Evolutionary conservation across 2,329 filamentous ascomycete species (phyloP), one percentile per base, ranked within the genome.

Genomic region (Hypoxylon sp.): DNA sequence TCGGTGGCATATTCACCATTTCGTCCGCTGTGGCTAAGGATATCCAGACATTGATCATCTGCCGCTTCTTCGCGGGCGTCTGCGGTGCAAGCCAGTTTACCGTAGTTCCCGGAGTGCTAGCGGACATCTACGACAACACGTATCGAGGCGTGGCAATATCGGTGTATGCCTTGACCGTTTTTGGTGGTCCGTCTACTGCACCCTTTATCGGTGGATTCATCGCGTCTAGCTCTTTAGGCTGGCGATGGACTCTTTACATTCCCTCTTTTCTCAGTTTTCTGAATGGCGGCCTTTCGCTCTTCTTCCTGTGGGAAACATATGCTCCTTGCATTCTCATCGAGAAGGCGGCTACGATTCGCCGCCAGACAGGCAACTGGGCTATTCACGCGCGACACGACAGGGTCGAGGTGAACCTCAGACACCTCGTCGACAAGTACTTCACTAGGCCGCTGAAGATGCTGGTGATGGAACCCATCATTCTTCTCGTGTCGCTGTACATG

Each of bases 1-100:
- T 48, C 13, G 26, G 24, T 13, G 42, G 42, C 29, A 35, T 48
- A 8, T 59, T 59, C 29, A 33, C 24, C 17, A 35, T 59, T 14
- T 10, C 42, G 0, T 33, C 44, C 2, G 54, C 54, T 2, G 54
- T 48, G 39, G 42, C 42, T 3, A 47, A 59, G 31, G 31, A 59
- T 14, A 48, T 59, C 6, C 29, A 59, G 29, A 59, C 54, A 1
- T 22, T 59, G n/a, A 47, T 59, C 8, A 59, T 59, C 26, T 47
- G 26, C 26, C 54, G 54, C 4, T 59, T 59, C 6, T 59, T 59
- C 31, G 42, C 24, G 8, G 54, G 54, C 1, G 26, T 48, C 10
- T 59, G n/a, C 14, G 54, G 42, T 8, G 26, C 54, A 1, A 24
- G 26, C 17, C 54, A 17, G 29, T 48, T 48, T 11, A 35, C 42